A percentile compares a stretch with the other conserved stretches of the same genome.
Evolutionary conservation across 148 eudicot species (phyloP).

Genomic region (Rhododendron henanense): DNA sequence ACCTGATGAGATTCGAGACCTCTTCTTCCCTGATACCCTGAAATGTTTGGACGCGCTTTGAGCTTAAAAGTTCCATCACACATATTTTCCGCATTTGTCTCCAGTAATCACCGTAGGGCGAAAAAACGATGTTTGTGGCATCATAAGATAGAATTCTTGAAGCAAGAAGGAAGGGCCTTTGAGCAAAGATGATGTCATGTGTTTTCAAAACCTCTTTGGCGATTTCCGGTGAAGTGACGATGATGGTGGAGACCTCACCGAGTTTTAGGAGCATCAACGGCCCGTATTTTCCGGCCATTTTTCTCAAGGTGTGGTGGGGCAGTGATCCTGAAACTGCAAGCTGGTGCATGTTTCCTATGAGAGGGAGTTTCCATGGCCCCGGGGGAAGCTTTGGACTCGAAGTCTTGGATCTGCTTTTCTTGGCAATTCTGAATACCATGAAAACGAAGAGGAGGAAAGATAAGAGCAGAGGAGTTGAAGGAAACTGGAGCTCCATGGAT

Average conservation of each 20-base stretch:
- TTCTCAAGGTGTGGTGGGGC: not conserved
- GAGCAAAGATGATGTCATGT: constrained; percentile 4
- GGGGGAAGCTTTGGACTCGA: constrained; percentile 1
- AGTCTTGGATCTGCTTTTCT: not conserved
- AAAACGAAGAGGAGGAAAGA: not conserved
- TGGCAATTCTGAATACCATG: not conserved
- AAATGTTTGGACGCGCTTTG: not conserved
- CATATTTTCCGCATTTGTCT: not conserved
- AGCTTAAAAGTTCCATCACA: not conserved
- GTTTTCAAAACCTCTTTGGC: constrained; percentile 2
- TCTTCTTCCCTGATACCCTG: constrained; percentile 6
- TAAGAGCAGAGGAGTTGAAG: not conserved
- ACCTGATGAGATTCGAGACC: not conserved
- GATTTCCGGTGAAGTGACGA: not conserved
- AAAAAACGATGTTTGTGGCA: not conserved
- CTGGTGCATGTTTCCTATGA: constrained; percentile 8
- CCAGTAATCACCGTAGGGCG: not conserved
- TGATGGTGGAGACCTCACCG: not conserved
- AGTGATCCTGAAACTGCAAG: not conserved
- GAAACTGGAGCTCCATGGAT: not conserved
- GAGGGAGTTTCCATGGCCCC: constrained; percentile 3
- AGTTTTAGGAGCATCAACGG: not conserved
- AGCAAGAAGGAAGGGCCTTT: not conserved
- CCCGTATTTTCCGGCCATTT: not conserved
- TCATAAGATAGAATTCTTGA: not conserved